Evolutionary conservation across 2,329 filamentous ascomycete species (phyloP).

Genomic region (Xylaria sp.): DNA sequence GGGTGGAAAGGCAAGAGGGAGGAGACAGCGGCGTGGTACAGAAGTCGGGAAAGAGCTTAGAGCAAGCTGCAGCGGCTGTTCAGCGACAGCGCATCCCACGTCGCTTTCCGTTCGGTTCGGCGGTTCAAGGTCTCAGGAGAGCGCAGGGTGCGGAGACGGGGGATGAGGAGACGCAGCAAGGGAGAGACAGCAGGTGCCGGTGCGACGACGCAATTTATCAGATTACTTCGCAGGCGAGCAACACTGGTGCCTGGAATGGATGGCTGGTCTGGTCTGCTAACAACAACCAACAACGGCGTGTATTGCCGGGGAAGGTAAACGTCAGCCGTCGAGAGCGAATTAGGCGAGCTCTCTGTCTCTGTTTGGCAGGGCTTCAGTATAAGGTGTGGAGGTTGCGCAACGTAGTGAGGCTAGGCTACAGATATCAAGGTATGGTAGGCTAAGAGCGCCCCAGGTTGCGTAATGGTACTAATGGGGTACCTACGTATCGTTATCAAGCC

Average conservation of each 20-base stretch:
- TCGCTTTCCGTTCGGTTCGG: constrained; percentile 27
- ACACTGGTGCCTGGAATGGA: constrained; percentile 23
- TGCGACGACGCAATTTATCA: constrained; percentile 29
- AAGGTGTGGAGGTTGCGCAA: constrained; percentile 37
- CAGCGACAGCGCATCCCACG: constrained; percentile 41
- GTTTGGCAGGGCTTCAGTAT: constrained; percentile 14
- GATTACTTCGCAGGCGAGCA: background rate
- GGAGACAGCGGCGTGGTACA: constrained; percentile 33
- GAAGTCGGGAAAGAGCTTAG: constrained; percentile 36
- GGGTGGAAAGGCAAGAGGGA: constrained; percentile 12
- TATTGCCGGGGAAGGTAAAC: constrained; percentile 29
- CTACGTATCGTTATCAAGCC: too few relatives aligned
- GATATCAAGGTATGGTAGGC: constrained; percentile 11
- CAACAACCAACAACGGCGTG: background rate
- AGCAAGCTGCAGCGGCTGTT: constrained; percentile 35
- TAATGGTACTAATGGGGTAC: constrained; percentile 18
- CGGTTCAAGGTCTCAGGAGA: constrained; percentile 29
- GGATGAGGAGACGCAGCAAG: constrained; percentile 3
- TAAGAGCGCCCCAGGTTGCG: constrained; percentile 23
- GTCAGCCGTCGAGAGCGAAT: constrained; percentile 25
- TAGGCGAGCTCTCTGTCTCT: constrained; percentile 18
- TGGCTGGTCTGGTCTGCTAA: background rate
- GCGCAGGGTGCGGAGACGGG: constrained; percentile 1
- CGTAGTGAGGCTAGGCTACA: constrained; percentile 30
- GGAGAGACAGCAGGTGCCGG: constrained; percentile 15